Conservation (phyloP, 2,329 filamentous ascomycete species). For the Ramularia endophylla region DNA sequence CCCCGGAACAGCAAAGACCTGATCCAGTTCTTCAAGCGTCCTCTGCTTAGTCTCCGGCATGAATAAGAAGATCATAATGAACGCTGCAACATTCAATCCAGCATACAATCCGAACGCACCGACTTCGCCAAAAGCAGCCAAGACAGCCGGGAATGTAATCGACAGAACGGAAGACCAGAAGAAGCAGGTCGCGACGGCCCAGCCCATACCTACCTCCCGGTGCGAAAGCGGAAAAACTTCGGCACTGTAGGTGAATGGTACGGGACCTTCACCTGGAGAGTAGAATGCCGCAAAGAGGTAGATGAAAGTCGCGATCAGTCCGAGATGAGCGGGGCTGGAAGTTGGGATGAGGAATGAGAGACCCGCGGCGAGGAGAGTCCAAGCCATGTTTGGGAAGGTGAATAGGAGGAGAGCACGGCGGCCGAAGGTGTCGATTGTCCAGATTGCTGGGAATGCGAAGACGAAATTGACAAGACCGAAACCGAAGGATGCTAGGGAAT, state of each 20-base stretch:
- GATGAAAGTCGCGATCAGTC: slow-evolving; percentile 42
- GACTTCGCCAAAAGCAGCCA: slow-evolving; percentile 44
- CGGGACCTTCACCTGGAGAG: slow-evolving; percentile 44
- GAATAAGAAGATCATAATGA: slow-evolving; percentile 46
- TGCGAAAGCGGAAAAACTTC: slow-evolving; percentile 67
- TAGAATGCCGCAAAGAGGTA: slow-evolving; percentile 47
- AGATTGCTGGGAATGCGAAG: slow-evolving; percentile 38
- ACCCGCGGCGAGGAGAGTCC: slow-evolving; percentile 45
- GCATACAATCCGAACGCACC: slow-evolving; percentile 56
- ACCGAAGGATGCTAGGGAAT: slow-evolving; percentile 38
- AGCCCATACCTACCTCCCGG: slow-evolving; percentile 66
- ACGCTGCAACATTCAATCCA: slow-evolving; percentile 49
- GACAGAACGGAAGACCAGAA: slow-evolving; percentile 48
- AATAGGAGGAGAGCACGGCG: slow-evolving; percentile 30
- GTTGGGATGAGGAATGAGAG: slow-evolving; percentile 35
- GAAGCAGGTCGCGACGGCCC: slow-evolving; percentile 60
- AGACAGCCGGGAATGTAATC: slow-evolving; percentile 46
- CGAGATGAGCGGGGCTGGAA: slow-evolving; percentile 29
- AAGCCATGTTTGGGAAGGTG: slow-evolving; percentile 43
- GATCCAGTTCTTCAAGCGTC: slow-evolving; percentile 45
- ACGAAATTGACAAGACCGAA: slow-evolving; percentile 43
- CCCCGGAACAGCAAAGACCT: slow-evolving; percentile 48
- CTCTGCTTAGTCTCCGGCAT: slow-evolving; percentile 47
- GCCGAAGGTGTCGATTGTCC: slow-evolving; percentile 34
- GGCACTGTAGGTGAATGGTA: slow-evolving; percentile 62